Evolutionary conservation across 2,329 filamentous ascomycete genomes (phyloP).

Genomic region (Colletotrichum limetticola): DNA sequence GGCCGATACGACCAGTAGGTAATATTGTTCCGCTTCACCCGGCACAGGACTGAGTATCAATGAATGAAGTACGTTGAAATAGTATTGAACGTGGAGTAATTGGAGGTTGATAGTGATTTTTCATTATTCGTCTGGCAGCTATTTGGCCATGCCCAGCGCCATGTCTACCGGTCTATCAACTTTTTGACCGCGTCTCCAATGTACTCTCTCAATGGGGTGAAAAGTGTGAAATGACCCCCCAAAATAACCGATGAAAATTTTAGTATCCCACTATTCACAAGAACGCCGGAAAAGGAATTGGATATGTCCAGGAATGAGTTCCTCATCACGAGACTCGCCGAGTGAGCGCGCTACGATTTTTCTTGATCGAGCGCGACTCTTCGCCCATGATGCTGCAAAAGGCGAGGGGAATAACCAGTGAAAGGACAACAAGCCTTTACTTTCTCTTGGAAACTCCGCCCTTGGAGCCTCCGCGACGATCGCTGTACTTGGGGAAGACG

Average conservation of each 20-base stretch:
- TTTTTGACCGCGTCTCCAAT: constrained; percentile 15
- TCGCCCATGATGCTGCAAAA: not conserved
- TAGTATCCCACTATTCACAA: constrained; percentile 12
- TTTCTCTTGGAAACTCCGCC: constrained; percentile 49
- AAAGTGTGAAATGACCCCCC: not conserved
- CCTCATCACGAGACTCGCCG: not conserved
- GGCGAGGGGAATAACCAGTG: not conserved
- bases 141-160: not conserved
- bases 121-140: not conserved
- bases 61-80: not conserved
- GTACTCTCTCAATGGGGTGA: not conserved
- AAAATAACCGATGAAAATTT: not conserved
- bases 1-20: constrained; percentile 1
- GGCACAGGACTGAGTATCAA: not conserved
- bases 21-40: not conserved
- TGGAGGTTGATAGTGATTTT: not conserved
- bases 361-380: not conserved
- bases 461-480: constrained; percentile 50
- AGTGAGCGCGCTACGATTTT: not conserved
- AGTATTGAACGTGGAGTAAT: not conserved
- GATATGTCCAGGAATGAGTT: not conserved
- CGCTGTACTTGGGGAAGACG: constrained; percentile 69
- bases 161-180: not conserved
- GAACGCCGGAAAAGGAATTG: constrained; percentile 14
- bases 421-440: constrained; percentile 38